Percentiles rank a stretch among this genome's conserved stretches.
Conservation (phyloP, 2,329 filamentous ascomycete genomes). For the Fusarium albosuccineum region DNA sequence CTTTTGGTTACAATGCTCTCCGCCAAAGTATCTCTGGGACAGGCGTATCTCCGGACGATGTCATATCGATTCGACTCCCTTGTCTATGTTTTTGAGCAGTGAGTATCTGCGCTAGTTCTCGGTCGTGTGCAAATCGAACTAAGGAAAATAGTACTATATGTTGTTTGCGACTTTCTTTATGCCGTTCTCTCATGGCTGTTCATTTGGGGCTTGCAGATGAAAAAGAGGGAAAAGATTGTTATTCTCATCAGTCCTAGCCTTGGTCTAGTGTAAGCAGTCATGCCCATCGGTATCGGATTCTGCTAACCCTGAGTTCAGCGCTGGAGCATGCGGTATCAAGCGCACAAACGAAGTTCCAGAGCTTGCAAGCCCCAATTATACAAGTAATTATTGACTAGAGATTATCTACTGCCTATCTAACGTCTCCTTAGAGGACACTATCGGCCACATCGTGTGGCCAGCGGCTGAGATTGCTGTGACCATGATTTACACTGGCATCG, state of each 20-base stretch:
- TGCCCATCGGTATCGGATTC: no score
- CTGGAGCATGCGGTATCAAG: constrained; percentile 48
- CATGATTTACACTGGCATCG: constrained; percentile 57
- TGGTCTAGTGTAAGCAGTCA: constrained; percentile 53
- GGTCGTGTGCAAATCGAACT: neutral
- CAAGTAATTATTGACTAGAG: constrained; percentile 17
- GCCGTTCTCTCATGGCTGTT: constrained; percentile 59
- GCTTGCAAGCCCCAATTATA: constrained; percentile 42
- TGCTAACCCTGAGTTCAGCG: no score
- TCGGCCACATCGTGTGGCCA: constrained; percentile 54
- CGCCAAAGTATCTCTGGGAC: constrained; percentile 38
- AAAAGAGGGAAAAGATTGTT: constrained; percentile 58
- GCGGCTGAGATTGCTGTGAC: constrained; percentile 55
- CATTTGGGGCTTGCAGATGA: constrained; percentile 60
- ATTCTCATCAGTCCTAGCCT: constrained; percentile 58
- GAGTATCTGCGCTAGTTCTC: neutral
- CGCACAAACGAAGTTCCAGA: constrained; percentile 47
- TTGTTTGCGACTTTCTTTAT: constrained; percentile 55
- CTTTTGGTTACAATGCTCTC: constrained; percentile 37
- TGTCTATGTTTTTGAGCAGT: constrained; percentile 41
- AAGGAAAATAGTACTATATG: constrained; percentile 32
- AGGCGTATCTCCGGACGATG: constrained; percentile 33
- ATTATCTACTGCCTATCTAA: rapidly evolving
- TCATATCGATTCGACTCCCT: constrained; percentile 33
- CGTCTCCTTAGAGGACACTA: constrained; percentile 49